Base-by-base conservation (phyloP, 106 monocot species). In the Dactylorhiza incarnata region DNA sequence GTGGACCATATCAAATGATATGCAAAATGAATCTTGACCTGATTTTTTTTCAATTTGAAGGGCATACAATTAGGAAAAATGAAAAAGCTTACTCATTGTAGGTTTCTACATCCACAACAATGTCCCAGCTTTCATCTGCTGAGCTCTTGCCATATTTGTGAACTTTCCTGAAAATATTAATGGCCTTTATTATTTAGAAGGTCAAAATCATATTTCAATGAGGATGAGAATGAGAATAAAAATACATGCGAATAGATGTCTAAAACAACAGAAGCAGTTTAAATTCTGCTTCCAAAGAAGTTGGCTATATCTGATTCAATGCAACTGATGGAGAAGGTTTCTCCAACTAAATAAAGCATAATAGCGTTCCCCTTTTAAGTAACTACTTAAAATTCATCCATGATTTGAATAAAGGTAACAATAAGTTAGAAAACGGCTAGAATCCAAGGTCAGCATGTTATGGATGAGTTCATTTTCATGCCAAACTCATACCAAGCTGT, bases 111-210 rank as follows among this genome's bases (percentile, higher is more conserved):
- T 97, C 89, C 49, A 91, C 94, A 24, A 89, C 79, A 19, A 89
- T 86, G 77, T 97, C 97, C 97, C 97, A 97, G 62, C 94, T 91
- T 69, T 97, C 97, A 72, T 89, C 91, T 10, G 94, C 83, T 8
- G 94, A 94, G 78, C 97, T 97, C 72, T 97, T 91, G 10, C 97
- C 97, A 73, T 97, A 97, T 74, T 97, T 97, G 77, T 94, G 97
- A 5, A 97, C 97, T 76, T 94, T 91, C 65, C 96, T 96, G 90
- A 73, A 82, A 37, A 75, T 56, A 62, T 22, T 74, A 51, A 5
- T 76, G 5, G 23, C 53, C 4, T 71, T 43, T 6, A 54, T 55
- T 8, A 55, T 29, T 65, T 11, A 26, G 65, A 65, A 65, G 37
- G 19, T 65, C 8, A 7, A 20, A 58, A 58, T 58, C 8, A 58